These are phyloP conservation scores for Salmacisia buchloeana DNA, from an alignment of 1,284 basidiomycete species.

Conservation along the genomic window DNA sequence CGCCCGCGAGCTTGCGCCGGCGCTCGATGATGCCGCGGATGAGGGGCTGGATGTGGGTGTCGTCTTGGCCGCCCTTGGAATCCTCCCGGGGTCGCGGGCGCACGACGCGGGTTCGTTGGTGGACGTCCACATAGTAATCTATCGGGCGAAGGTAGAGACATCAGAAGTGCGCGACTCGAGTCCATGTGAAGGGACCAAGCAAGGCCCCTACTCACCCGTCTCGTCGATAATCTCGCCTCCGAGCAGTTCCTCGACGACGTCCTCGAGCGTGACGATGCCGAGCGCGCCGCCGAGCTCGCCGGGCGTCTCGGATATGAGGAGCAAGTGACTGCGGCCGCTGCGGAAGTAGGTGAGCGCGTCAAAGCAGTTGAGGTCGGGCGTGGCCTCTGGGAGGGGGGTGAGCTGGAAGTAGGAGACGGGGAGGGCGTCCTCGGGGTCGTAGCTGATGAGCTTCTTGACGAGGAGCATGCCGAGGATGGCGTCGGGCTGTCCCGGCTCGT, in stretches of 20 bases:
- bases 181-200: neutral
- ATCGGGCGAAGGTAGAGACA: neutral
- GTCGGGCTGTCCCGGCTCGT: slow-evolving; percentile 67
- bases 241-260: slow-evolving; percentile 60
- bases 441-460: slow-evolving; percentile 68
- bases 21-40: slow-evolving; percentile 49
- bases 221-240: slow-evolving; percentile 49
- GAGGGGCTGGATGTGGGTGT: slow-evolving; percentile 27
- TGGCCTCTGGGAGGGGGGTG: slow-evolving; percentile 80
- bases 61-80: neutral
- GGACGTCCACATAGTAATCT: slow-evolving; percentile 18
- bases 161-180: neutral
- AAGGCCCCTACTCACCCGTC: slow-evolving; percentile 14
- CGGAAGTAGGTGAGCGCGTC: slow-evolving; percentile 60
- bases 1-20: slow-evolving; percentile 25
- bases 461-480: slow-evolving; percentile 83
- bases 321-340: slow-evolving; percentile 86
- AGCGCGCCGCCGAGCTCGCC: slow-evolving; percentile 69
- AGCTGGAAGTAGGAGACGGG: slow-evolving; percentile 61
- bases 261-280: slow-evolving; percentile 54
- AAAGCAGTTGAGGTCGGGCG: slow-evolving; percentile 67
- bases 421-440: slow-evolving; percentile 74
- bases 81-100: neutral
- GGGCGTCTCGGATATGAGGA: slow-evolving; percentile 77
- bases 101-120: slow-evolving; percentile 42